Evolutionary conservation across 2,329 filamentous ascomycete species (phyloP).

Genomic region (Ophiostoma australiae): DNA sequence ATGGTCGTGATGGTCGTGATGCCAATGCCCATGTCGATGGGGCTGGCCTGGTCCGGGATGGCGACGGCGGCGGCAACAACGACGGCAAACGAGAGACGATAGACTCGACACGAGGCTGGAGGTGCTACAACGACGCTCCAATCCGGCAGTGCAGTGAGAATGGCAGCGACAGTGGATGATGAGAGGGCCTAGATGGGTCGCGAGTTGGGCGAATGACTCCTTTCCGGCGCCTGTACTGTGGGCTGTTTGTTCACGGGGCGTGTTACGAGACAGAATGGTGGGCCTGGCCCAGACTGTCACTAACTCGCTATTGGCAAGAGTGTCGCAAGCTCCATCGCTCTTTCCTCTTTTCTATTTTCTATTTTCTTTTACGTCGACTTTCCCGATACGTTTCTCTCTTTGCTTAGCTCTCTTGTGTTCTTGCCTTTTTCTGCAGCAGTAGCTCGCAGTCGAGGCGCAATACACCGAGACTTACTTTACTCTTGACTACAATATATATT

Average conservation of each 20-base stretch:
- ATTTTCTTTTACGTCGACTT: background rate
- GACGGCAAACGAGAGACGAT: background rate
- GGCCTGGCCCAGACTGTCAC: conserved; percentile 2
- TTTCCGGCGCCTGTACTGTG: conserved; percentile 16
- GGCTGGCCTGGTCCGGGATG: background rate
- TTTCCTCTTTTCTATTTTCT: conserved; percentile 2
- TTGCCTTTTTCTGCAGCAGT: background rate
- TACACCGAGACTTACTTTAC: no score
- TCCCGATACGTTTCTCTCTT: background rate
- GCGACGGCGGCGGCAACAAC: no score
- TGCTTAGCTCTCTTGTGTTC: background rate
- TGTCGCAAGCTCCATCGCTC: conserved; percentile 9
- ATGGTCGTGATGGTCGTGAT: background rate
- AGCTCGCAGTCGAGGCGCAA: background rate
- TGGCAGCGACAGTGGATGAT: background rate
- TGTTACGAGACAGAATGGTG: conserved; percentile 15
- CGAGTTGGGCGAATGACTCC: conserved; percentile 13
- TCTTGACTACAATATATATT: no score
- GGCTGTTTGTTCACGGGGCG: conserved; percentile 16
- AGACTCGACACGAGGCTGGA: background rate
- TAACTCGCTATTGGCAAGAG: conserved; percentile 7
- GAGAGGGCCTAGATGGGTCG: conserved; percentile 10
- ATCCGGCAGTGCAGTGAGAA: background rate
- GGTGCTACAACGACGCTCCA: background rate
- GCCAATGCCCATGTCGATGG: background rate